Conservation (phyloP, 768 basidiomycete genomes). For the Mycena indigotica region DNA sequence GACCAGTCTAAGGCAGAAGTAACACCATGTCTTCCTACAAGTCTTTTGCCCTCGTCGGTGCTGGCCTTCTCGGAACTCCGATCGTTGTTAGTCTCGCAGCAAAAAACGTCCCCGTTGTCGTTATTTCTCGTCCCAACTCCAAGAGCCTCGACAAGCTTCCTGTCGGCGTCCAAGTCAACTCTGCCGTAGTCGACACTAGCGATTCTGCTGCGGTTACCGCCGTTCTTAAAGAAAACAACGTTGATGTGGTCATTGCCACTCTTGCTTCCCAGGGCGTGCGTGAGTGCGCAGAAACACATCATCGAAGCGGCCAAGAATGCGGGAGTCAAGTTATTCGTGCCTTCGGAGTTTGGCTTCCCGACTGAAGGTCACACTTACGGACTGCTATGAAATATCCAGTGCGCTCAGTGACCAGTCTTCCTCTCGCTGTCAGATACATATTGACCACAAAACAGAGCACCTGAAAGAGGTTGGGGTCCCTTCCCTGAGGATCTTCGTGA, state of each 20-base stretch:
- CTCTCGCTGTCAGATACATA: neutral
- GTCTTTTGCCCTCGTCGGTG: constrained; percentile 6
- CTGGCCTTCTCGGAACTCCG: constrained; percentile 24
- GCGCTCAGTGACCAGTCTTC: constrained; percentile 3
- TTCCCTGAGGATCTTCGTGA: constrained; percentile 33
- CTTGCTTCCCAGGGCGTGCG: constrained; percentile 31
- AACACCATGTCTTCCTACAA: constrained; percentile 3
- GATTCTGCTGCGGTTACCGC: constrained; percentile 27
- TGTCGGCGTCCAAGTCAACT: constrained; percentile 25
- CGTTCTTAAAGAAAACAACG: constrained; percentile 31
- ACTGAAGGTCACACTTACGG: constrained; percentile 35
- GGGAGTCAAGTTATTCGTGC: constrained; percentile 39
- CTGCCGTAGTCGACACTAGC: constrained; percentile 30
- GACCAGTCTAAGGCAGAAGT: neutral
- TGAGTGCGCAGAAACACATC: constrained; percentile 28
- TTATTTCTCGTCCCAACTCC: constrained; percentile 15
- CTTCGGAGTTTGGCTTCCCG: constrained; percentile 40
- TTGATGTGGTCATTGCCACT: constrained; percentile 39
- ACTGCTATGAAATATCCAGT: constrained; percentile 32
- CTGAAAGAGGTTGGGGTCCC: constrained; percentile 34
- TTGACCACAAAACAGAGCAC: constrained; percentile 24
- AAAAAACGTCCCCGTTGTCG: constrained; percentile 34
- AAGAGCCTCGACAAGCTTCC: constrained; percentile 8
- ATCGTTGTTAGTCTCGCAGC: constrained; percentile 47
- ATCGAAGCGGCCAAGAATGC: constrained; percentile 39